Base-by-base conservation (phyloP, 805 yeast species). In the Ogataea pini region DNA sequence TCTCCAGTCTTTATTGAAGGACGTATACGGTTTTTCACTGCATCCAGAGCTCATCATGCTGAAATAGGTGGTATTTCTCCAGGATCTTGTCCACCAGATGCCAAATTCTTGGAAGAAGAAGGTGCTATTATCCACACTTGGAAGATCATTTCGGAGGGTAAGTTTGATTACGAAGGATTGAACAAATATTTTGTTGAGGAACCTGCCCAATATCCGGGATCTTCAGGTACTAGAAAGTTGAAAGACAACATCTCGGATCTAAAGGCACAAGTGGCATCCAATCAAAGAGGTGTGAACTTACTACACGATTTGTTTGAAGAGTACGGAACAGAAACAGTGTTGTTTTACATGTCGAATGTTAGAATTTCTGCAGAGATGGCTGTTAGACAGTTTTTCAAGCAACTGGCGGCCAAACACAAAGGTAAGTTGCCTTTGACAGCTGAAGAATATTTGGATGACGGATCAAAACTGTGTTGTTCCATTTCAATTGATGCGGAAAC, bases 1-100 rank as follows among this genome's bases (percentile, higher is more conserved):
- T 75, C 83, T 1, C 85, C 85, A 1, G 82, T 79, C 1, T 71
- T 76, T 51, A 62, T 70, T 44, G 71, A 75, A 16, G 72, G 70
- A 20, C 61, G 70, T 33, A 72, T 77, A 9, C 67, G 73, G 24
- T 79, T 78, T 55, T 78, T 78, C 68, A 75, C 77, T 14, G 84
- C 83, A 3, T 72, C 82, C 2, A 65, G 84, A 50, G 83, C 82
- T 3, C 84, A 79, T 62, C 85, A 79, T 61, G 79, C 84, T 20
- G 84, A 79, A 52, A 79, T 79, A 53, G 84, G 84, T 37, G 79
- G 81, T 14, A 74, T 79, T 44, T 68, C 79, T 38, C 80, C 83
- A 7, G 83, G 83, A 3, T 72, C 79, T 1, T 77, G 76, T 72
- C 78, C 82, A 19, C 76, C 83, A 3, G 67, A 77, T 57, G 79